Evolutionary conservation across 2,329 filamentous ascomycete species (phyloP), one percentile per base, ranked within the genome.

Genomic region (Calonectria hongkongensis): DNA sequence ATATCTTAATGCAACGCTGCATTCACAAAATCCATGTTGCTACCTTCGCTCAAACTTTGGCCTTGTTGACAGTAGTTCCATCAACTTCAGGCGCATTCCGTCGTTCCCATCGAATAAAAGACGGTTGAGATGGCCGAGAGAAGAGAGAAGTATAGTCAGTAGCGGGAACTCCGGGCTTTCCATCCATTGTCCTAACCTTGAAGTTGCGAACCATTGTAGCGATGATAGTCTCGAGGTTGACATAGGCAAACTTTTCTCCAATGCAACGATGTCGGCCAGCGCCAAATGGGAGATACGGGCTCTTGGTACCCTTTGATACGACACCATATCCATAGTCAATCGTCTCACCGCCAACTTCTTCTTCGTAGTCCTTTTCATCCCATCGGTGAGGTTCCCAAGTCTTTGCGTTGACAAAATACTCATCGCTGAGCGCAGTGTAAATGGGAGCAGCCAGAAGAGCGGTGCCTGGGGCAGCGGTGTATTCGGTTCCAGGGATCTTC

Each of bases 221-320:
- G 28, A 94, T 83, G 73, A 95, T 94, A 10, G 91, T 90, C 18
- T 88, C 88, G 50, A 95, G 81, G 79, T 95, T 93, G 54, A 93
- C 83, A 78, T 94, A 94, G 0, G 93, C 93, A 81, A 94, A 95
- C 81, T 94, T 93, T 85, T 95, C 93, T 21, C 93, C 93, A 71
- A 95, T 94, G 78, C 93, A 95, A 25, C 93, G 87, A 82, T 95
- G 93, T 54, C 93, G 86, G 0, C 93, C 93, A 0, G 92, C 93
- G 2, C 93, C 93, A 78, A 95, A 95, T 0, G 93, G 93, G 2
- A 94, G 85, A 79, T 94, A 84, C 2, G 81, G 82, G 36, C 83
- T 85, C 41, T 76, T 78, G 1, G 82, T 81, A 27, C 81, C 84
- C 74, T 82, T 83, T 48, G 79, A 79, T 3, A 82, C 77, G 7